Base-by-base conservation (phyloP, 2,329 filamentous ascomycete species). In the Torrubiella hemipterigena region DNA sequence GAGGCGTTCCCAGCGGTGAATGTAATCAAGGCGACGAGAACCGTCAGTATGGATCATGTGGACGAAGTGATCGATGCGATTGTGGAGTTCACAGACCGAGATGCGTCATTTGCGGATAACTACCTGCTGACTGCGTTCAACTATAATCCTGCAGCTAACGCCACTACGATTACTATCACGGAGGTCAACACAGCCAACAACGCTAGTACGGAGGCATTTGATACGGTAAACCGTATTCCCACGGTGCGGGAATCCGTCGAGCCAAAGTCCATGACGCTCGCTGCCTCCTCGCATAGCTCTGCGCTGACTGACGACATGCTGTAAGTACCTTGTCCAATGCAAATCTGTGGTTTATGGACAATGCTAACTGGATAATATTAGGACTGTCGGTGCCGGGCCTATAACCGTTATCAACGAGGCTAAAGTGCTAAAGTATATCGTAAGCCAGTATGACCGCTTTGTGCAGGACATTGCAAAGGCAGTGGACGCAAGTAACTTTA, bases 31-130 rank as follows among this genome's bases (percentile, higher is more conserved):
- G 18, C 12, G 14, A 17, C 11, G 26, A 30, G 28, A 17, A 17
- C 15, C 8, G 20, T 22, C 20, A 22, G 20, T 7, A 27, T 34
- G 24, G 24, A 27, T 7, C 24, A 32, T 17, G 16, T 24, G 6
- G 31, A 27, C 6, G 23, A 32, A 16, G n/a, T 32, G 15, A 15
- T 32, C 16, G 31, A 27, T 17, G 31, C 31, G 11, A 13, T 32
- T 6, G 23, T 25, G 11, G 31, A 17, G 22, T 32, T 32, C 16
- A 32, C 31, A 14, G 23, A 32, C 20, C 17, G 17, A 4, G 22
- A 26, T 11, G 18, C 14, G 15, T 26, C 12, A 4, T 26, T 27
- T 27, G 15, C 10, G 5, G 31, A 27, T 9, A 26, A 32, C 16
- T 23, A 23, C 23, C 22, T 32, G 31, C 16, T 27, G 12, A 13